A percentile compares a stretch with the other conserved stretches of the same genome.
Evolutionary conservation across 768 basidiomycete genomes (phyloP).

Genomic region (Rhizopogon vinicolor): DNA sequence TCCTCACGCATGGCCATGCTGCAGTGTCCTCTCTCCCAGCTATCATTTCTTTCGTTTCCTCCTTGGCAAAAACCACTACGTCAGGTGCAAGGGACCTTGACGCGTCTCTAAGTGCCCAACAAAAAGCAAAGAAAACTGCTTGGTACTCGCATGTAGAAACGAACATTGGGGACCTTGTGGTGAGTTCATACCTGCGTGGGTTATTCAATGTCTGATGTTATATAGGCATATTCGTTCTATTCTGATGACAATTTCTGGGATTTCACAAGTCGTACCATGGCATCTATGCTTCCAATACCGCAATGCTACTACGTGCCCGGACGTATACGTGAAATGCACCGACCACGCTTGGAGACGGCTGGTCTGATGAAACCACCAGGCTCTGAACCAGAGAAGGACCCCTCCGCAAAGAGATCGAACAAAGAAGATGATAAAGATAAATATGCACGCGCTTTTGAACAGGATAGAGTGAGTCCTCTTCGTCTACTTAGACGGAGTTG

Average conservation of each 20-base stretch:
- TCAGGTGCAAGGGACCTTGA: slow-evolving; percentile 43
- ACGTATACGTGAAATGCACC: slow-evolving; percentile 55
- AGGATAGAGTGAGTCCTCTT: slow-evolving; percentile 43
- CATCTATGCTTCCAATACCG: slow-evolving; percentile 55
- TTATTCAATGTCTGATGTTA: slow-evolving; percentile 5
- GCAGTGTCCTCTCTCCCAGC: slow-evolving; percentile 47
- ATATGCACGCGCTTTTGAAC: slow-evolving; percentile 55
- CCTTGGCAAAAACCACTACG: slow-evolving; percentile 33
- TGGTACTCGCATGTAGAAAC: slow-evolving; percentile 65
- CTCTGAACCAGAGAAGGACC: slow-evolving; percentile 35
- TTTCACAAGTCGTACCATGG: slow-evolving; percentile 51
- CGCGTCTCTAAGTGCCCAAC: slow-evolving; percentile 34
- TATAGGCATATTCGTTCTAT: slow-evolving; percentile 61
- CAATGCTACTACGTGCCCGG: slow-evolving; percentile 71
- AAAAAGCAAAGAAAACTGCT: slow-evolving; percentile 54
- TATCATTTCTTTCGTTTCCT: slow-evolving; percentile 62
- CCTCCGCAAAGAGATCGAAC: slow-evolving; percentile 29
- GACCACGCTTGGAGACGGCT: slow-evolving; percentile 53
- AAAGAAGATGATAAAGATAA: slow-evolving; percentile 30
- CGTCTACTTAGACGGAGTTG: not conserved
- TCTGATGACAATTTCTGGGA: slow-evolving; percentile 60
- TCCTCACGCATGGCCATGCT: slow-evolving; percentile 54
- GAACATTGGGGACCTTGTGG: slow-evolving; percentile 66
- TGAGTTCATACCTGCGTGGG: slow-evolving; percentile 31
- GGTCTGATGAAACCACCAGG: slow-evolving; percentile 55